A percentile compares a stretch with the other conserved stretches of the same genome.
Evolutionary conservation across 345 rosid species (phyloP).

Genomic region (Hibiscus trionum): DNA sequence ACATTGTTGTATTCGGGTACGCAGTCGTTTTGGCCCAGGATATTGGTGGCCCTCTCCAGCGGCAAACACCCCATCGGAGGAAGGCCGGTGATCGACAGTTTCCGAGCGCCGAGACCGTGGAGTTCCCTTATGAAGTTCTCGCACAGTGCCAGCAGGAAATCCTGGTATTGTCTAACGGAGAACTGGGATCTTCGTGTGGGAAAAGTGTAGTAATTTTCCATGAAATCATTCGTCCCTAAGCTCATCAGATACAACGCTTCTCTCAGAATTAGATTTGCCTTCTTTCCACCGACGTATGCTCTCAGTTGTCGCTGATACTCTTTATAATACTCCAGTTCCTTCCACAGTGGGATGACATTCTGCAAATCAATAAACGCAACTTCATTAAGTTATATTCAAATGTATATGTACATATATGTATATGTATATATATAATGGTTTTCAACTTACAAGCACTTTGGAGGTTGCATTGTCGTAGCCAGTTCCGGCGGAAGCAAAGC

Average conservation of each 20-base stretch:
- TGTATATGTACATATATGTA: too few species aligned
- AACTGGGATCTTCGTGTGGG: conserved; percentile 31
- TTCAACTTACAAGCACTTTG: conserved; percentile 35
- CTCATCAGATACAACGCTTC: conserved; percentile 44
- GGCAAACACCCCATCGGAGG: conserved; percentile 82
- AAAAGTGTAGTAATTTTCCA: conserved; percentile 45
- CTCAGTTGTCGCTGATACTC: conserved; percentile 39
- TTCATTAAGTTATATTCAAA: too few species aligned
- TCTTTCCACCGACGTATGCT: conserved; percentile 31
- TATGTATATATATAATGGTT: too few species aligned
- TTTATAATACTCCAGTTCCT: conserved; percentile 43
- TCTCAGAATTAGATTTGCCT: conserved; percentile 22
- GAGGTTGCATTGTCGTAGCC: conserved; percentile 53
- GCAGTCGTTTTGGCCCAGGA: conserved; percentile 26
- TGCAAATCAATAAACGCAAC: conserved; percentile 10
- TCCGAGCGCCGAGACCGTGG: conserved; percentile 41
- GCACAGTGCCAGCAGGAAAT: conserved; percentile 38
- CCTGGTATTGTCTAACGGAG: conserved; percentile 28
- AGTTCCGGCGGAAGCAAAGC: conserved; percentile 58
- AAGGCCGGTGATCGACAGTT: conserved; percentile 43
- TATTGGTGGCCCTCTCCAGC: conserved; percentile 44
- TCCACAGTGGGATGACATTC: conserved; percentile 63
- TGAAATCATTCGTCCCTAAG: conserved; percentile 63
- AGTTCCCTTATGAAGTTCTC: conserved; percentile 27
- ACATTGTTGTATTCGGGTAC: conserved; percentile 34